A percentile compares a stretch with the other conserved stretches of the same genome.
phyloP scores from a whole-genome alignment of 148 eudicot species.

The Vaccinium myrtillus region DNA sequence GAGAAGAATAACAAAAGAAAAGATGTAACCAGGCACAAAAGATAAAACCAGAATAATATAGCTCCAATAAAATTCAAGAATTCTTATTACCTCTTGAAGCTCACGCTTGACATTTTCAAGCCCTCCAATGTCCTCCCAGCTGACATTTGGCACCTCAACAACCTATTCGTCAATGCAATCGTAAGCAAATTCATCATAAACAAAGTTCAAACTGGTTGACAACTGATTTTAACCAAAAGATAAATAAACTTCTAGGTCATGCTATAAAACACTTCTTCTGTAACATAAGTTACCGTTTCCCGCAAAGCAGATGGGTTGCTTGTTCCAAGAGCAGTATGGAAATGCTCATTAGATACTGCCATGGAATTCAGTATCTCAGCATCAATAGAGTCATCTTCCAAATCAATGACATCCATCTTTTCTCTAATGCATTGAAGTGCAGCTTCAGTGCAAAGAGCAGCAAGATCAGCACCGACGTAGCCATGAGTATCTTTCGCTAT shows the following conservation, averaged over 20 bases:
- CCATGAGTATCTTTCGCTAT: conserved; percentile 45
- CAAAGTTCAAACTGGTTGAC: neutral
- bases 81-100: conserved; percentile 38
- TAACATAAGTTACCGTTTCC: conserved; percentile 29
- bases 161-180: conserved; percentile 22
- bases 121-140: conserved; percentile 49
- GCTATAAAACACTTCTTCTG: neutral
- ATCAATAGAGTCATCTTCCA: conserved; percentile 48
- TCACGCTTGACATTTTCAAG: conserved; percentile 45
- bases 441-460: conserved; percentile 49
- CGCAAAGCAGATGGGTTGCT: conserved; percentile 44
- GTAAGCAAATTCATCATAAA: neutral
- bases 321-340: conserved; percentile 42
- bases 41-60: neutral
- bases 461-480: conserved; percentile 46
- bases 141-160: conserved; percentile 47
- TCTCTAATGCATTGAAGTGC: conserved; percentile 52
- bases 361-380: conserved; percentile 46
- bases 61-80: neutral
- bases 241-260: neutral
- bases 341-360: conserved; percentile 44
- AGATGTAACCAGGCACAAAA: neutral
- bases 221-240: neutral
- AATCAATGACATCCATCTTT: conserved; percentile 48
- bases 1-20: neutral